phyloP scores from a whole-genome alignment of 768 basidiomycete species.

The Tulasnella calospora region DNA sequence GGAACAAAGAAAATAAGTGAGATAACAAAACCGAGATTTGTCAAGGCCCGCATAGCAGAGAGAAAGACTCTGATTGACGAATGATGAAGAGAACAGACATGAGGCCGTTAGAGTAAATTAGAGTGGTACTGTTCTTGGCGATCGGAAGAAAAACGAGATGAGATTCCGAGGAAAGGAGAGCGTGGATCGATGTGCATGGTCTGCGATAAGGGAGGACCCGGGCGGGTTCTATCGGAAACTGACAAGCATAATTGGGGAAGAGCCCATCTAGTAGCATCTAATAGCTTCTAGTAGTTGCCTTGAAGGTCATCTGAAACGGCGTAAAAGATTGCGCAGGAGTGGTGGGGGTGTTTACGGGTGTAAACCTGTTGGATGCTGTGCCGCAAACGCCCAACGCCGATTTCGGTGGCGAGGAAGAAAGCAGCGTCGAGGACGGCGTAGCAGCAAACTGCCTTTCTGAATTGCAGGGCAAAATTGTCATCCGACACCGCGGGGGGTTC shows the following conservation, averaged over 20 bases:
- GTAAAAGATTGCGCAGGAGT: background rate
- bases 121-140: background rate
- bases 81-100: background rate
- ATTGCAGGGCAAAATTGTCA: background rate
- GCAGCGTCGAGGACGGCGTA: background rate
- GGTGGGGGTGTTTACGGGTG: background rate
- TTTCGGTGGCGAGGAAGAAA: background rate
- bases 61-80: background rate
- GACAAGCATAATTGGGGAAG: background rate
- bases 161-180: constrained; percentile 10
- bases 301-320: constrained; percentile 5
- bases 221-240: background rate
- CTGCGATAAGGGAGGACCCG: background rate
- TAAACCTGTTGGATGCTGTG: background rate
- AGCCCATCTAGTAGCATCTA: background rate
- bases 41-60: background rate
- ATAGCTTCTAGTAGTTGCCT: background rate
- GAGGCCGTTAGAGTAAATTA: background rate
- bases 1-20: constrained; percentile 14
- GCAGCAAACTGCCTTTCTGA: background rate
- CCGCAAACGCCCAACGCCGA: background rate
- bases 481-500: background rate
- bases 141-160: background rate
- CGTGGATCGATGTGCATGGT: background rate
- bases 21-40: background rate